phyloP scores from a whole-genome alignment of 148 eudicot species.

The Bassia scoparia region DNA sequence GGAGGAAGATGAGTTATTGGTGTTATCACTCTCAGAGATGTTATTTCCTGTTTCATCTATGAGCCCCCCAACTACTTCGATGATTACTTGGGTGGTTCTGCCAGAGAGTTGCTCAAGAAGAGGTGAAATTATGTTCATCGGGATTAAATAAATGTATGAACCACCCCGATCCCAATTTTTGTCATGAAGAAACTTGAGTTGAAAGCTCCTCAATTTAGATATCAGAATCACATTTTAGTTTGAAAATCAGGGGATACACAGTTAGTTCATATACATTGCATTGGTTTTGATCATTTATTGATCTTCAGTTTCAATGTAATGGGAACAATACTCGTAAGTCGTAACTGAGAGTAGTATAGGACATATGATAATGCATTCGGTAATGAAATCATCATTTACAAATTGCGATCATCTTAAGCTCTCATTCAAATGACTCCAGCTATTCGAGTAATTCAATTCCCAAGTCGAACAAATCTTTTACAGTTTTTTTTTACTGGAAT shows the following conservation, averaged over 20 bases:
- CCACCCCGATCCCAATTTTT: not conserved
- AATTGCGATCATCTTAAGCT: no score
- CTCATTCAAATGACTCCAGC: not conserved
- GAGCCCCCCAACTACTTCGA: constrained; percentile 84
- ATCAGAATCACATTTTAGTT: not conserved
- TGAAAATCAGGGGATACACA: not conserved
- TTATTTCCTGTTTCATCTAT: constrained; percentile 78
- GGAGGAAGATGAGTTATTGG: constrained; percentile 48
- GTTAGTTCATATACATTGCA: no score
- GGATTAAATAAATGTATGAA: constrained; percentile 2
- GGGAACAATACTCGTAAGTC: not conserved
- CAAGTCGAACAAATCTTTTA: no score
- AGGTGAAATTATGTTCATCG: constrained; percentile 31
- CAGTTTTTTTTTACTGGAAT: no score
- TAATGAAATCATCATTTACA: no score
- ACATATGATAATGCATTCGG: not conserved
- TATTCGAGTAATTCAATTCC: no score
- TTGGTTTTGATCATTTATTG: not conserved
- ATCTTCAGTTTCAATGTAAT: not conserved
- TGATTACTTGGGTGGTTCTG: constrained; percentile 58
- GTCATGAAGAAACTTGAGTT: not conserved
- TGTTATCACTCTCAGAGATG: constrained; percentile 86
- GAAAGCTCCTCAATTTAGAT: not conserved
- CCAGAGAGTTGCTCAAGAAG: constrained; percentile 45
- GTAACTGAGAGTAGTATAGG: not conserved